Evolutionary conservation across 176 grass and related monocot genomes (phyloP).

Genomic region (Stipa capillata): DNA sequence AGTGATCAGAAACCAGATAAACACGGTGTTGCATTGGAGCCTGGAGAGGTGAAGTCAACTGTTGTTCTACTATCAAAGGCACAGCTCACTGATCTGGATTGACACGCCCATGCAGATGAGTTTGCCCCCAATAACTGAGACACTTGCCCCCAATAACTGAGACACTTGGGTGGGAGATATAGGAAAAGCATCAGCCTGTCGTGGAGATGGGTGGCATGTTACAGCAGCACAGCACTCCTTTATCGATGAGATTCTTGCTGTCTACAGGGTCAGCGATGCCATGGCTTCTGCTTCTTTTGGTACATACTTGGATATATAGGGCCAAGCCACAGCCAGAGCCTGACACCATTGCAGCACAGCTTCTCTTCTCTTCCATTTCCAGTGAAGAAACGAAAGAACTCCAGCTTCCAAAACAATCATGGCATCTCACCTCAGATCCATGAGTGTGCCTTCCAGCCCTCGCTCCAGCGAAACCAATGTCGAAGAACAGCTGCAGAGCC

Average conservation of each 20-base stretch:
- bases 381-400: background rate
- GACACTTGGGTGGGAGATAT: background rate
- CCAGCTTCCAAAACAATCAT: background rate
- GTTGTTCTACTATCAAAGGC: background rate
- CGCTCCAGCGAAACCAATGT: background rate
- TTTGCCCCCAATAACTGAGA: background rate
- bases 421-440: slow-evolving; percentile 19
- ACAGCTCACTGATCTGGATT: slow-evolving; percentile 11
- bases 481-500: slow-evolving; percentile 15
- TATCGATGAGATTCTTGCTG: slow-evolving; percentile 9
- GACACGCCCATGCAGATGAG: background rate
- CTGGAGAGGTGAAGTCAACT: slow-evolving; percentile 7
- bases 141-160: slow-evolving; percentile 6
- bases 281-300: slow-evolving; percentile 8
- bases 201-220: background rate
- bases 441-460: slow-evolving; percentile 15
- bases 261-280: background rate
- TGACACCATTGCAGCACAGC: background rate
- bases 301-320: slow-evolving; percentile 27
- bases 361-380: slow-evolving; percentile 11
- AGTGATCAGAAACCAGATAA: background rate
- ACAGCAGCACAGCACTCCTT: background rate
- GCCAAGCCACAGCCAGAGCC: background rate
- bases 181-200: background rate
- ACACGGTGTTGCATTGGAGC: background rate